Conservation (phyloP, 129 eudicot genomes). For the Tagetes patula region DNA sequence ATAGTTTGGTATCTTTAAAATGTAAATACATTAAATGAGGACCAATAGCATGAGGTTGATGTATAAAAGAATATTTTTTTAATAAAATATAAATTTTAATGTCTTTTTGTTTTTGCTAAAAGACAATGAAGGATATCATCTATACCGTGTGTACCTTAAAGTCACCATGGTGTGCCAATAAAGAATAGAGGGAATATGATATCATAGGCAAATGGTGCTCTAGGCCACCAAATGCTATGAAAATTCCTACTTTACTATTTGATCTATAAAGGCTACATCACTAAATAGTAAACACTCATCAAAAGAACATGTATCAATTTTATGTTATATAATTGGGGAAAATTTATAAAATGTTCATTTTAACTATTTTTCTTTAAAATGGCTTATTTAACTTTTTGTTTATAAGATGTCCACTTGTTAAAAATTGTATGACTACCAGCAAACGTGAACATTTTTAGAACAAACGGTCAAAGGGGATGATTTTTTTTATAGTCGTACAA, state of each 20-base stretch:
- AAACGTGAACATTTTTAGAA: too few species aligned
- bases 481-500: too few species aligned
- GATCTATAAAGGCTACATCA: slow-evolving; percentile 35
- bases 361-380: too few species aligned
- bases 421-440: too few species aligned
- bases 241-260: slow-evolving; percentile 27
- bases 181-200: slow-evolving; percentile 33
- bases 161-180: slow-evolving; percentile 29
- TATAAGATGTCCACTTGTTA: too few species aligned
- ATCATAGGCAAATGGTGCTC: slow-evolving; percentile 25
- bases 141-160: slow-evolving; percentile 27
- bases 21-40: slow-evolving; percentile 7
- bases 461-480: too few species aligned
- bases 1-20: slow-evolving; percentile 16
- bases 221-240: slow-evolving; percentile 30
- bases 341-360: too few species aligned
- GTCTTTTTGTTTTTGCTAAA: slow-evolving; percentile 5
- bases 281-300: slow-evolving; percentile 21
- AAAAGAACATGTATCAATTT: slow-evolving; percentile 2
- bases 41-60: slow-evolving; percentile 27
- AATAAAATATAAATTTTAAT: not conserved
- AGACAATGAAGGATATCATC: slow-evolving; percentile 31
- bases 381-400: not conserved
- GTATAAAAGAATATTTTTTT: slow-evolving; percentile 10
- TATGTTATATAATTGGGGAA: not conserved